Conservation (phyloP, 1,284 basidiomycete species). For the Cutaneotrichosporon sp. region DNA sequence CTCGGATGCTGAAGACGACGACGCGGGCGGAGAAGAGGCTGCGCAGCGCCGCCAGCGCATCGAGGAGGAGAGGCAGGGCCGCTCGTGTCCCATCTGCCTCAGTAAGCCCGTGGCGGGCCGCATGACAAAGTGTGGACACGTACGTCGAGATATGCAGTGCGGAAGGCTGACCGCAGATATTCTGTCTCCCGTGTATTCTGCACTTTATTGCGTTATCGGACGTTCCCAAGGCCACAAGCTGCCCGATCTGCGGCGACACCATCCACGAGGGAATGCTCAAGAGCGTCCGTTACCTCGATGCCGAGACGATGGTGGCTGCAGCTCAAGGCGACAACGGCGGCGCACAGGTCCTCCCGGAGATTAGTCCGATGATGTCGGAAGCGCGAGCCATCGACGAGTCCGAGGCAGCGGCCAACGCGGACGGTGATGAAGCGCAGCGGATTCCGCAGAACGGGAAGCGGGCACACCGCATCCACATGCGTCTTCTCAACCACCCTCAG, state of each 20-base stretch:
- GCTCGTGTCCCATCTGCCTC: constrained; percentile 90
- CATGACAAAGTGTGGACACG: constrained; percentile 97
- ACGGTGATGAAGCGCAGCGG: neutral
- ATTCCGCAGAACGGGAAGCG: neutral
- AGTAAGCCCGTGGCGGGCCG: constrained; percentile 76
- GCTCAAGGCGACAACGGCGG: constrained; percentile 25
- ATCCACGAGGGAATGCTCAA: constrained; percentile 88
- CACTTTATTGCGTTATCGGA: constrained; percentile 84
- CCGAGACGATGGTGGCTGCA: constrained; percentile 36
- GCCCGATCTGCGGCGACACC: constrained; percentile 94
- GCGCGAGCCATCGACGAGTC: constrained; percentile 49
- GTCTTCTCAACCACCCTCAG: constrained; percentile 86
- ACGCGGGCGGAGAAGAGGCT: constrained; percentile 34
- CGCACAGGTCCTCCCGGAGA: neutral
- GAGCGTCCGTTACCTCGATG: constrained; percentile 61
- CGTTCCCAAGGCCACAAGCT: constrained; percentile 74
- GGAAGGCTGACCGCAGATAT: constrained; percentile 67
- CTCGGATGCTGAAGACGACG: constrained; percentile 29
- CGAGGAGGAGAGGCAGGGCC: constrained; percentile 48
- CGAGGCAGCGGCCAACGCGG: neutral
- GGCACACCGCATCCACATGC: constrained; percentile 61
- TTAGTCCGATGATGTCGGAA: constrained; percentile 12
- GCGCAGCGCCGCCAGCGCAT: constrained; percentile 28
- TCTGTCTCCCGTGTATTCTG: constrained; percentile 45
- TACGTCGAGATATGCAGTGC: constrained; percentile 60